A percentile compares a stretch with the other conserved stretches of the same genome.
Evolutionary conservation across 192 early-diverging fungal genomes (phyloP).

Genomic region (Podila epicladia): DNA sequence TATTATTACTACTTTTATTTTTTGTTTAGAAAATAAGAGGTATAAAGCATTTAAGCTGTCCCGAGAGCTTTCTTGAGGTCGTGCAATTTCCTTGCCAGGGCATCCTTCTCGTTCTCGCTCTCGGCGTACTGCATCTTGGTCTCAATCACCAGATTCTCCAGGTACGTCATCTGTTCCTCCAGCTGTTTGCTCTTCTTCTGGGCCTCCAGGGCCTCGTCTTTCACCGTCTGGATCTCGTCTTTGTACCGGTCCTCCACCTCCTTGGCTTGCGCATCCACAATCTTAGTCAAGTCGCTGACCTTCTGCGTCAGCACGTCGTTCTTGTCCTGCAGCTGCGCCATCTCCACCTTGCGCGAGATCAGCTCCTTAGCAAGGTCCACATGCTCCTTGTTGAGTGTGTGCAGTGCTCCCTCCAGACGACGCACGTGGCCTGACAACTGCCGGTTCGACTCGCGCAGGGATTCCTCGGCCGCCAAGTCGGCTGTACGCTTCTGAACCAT

Average conservation of each 20-base stretch:
- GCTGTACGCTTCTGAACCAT: conserved; percentile 67
- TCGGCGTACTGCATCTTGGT: conserved; percentile 86
- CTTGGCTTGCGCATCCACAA: conserved; percentile 60
- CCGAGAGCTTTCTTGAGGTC: conserved; percentile 74
- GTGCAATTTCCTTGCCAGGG: conserved; percentile 70
- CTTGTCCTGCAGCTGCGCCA: conserved; percentile 63
- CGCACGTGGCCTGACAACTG: conserved; percentile 70
- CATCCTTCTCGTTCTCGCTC: conserved; percentile 84
- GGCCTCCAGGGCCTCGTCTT: conserved; percentile 85
- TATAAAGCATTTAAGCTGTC: not conserved
- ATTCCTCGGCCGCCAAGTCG: conserved; percentile 74
- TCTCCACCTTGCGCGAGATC: conserved; percentile 67
- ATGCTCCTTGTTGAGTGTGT: conserved; percentile 81
- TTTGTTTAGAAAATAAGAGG: not conserved
- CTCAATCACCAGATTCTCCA: conserved; percentile 79
- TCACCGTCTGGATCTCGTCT: conserved; percentile 82
- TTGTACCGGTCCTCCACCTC: conserved; percentile 72
- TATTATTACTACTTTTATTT: not conserved
- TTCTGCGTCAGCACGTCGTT: conserved; percentile 65
- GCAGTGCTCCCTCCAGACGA: conserved; percentile 70
- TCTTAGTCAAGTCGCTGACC: conserved; percentile 69
- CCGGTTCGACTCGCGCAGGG: conserved; percentile 74
- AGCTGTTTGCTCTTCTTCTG: conserved; percentile 69
- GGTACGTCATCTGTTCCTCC: conserved; percentile 69
- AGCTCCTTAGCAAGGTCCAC: conserved; percentile 73